Conservation (phyloP, 2,329 filamentous ascomycete genomes). For the Eutypella sp. region DNA sequence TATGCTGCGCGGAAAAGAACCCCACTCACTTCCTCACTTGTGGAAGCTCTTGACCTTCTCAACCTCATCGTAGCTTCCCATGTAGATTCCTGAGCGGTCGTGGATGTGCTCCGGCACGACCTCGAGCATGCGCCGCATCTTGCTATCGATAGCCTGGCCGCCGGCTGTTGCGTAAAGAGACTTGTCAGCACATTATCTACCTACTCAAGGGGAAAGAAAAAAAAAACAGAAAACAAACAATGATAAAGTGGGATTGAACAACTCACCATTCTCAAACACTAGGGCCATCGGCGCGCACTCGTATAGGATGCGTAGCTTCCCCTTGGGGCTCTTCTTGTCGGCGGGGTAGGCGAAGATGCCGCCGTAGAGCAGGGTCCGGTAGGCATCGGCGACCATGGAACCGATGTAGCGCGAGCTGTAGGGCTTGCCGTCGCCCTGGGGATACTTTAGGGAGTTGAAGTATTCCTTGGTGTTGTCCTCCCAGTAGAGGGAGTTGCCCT, state of each 20-base stretch:
- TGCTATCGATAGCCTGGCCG: slow-evolving; percentile 85
- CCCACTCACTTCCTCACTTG: slow-evolving; percentile 37
- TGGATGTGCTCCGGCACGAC: slow-evolving; percentile 90
- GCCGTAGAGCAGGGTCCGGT: slow-evolving; percentile 90
- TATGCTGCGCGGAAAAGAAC: no score
- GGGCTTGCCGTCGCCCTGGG: slow-evolving; percentile 70
- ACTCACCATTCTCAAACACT: slow-evolving; percentile 94
- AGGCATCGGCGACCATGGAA: slow-evolving; percentile 97
- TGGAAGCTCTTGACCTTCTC: slow-evolving; percentile 89
- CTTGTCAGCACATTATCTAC: slow-evolving; percentile 23
- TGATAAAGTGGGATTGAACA: background rate
- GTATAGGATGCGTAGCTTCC: slow-evolving; percentile 94
- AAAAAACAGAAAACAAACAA: background rate
- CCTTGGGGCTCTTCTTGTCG: slow-evolving; percentile 97
- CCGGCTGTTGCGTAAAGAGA: slow-evolving; percentile 61
- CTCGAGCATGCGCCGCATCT: slow-evolving; percentile 85
- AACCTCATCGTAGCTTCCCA: slow-evolving; percentile 91
- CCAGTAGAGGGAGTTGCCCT: slow-evolving; percentile 98
- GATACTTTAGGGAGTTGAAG: slow-evolving; percentile 83
- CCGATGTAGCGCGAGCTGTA: slow-evolving; percentile 96
- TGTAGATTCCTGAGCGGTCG: slow-evolving; percentile 90
- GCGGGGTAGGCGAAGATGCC: slow-evolving; percentile 97
- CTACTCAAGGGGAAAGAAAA: background rate
- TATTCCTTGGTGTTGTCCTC: slow-evolving; percentile 81
- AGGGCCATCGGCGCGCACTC: slow-evolving; percentile 99